Conservation (phyloP, 2,329 filamentous ascomycete genomes). For the Penicillium sp. region DNA sequence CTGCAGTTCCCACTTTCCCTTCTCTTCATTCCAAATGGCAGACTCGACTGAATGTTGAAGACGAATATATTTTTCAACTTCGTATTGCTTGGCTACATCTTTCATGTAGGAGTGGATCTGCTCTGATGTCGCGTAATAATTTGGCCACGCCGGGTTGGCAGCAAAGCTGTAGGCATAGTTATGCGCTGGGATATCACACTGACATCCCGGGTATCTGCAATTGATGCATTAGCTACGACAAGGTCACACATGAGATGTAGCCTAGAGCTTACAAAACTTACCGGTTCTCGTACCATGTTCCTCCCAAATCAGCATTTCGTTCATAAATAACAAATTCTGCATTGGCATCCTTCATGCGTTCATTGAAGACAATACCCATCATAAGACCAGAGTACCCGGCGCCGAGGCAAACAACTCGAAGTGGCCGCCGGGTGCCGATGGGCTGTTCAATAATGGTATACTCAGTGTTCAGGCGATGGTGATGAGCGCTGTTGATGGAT, state of each 20-base stretch:
- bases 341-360: conserved; percentile 2
- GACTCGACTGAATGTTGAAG: conserved; percentile 13
- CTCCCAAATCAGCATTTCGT: conserved; percentile 28
- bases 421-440: conserved; percentile 5
- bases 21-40: conserved; percentile 36
- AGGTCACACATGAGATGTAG: no score
- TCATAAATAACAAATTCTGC: neutral
- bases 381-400: conserved; percentile 17
- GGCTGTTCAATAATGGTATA: neutral
- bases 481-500: neutral
- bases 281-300: conserved; percentile 32
- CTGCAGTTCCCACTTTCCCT: conserved; percentile 14
- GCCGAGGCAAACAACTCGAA: conserved; percentile 14
- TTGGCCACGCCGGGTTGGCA: conserved; percentile 44
- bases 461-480: neutral
- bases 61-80: conserved; percentile 37
- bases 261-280: neutral
- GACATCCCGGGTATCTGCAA: conserved; percentile 35
- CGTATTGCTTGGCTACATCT: conserved; percentile 37
- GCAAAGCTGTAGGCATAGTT: conserved; percentile 44
- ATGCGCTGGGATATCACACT: conserved; percentile 29
- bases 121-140: conserved; percentile 40
- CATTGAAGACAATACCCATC: conserved; percentile 25
- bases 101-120: conserved; percentile 45
- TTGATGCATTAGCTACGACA: neutral